These are phyloP conservation scores for Colletotrichum magnum DNA, from an alignment of 2,329 filamentous ascomycete genomes.

Conservation along the genomic window DNA sequence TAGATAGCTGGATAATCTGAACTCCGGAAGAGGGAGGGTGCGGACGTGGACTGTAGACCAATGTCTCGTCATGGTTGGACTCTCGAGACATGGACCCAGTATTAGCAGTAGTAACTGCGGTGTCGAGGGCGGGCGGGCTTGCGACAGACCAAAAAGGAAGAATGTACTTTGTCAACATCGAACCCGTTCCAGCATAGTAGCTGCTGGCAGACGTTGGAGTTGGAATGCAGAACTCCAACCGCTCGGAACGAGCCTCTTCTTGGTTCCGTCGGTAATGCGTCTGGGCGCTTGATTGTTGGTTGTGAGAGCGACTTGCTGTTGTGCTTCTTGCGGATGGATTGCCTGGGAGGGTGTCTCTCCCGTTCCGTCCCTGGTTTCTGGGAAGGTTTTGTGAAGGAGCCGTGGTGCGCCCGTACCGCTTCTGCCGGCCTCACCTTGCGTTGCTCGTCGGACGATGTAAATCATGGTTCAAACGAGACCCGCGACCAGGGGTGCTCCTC, in stretches of 20 bases:
- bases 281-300: slow-evolving; percentile 14
- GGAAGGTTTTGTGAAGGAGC: slow-evolving; percentile 26
- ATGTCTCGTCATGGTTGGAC: slow-evolving; percentile 33
- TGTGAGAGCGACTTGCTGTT: not conserved
- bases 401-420: slow-evolving; percentile 21
- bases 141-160: not conserved
- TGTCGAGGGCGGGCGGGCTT: not conserved
- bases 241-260: not conserved
- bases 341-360: slow-evolving; percentile 19
- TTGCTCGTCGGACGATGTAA: slow-evolving; percentile 34
- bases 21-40: not conserved
- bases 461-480: slow-evolving; percentile 29
- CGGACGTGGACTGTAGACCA: slow-evolving; percentile 17
- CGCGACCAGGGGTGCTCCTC: slow-evolving; percentile 23
- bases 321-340: slow-evolving; percentile 7
- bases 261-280: not conserved
- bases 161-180: slow-evolving; percentile 10
- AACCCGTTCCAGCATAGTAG: not conserved
- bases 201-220: slow-evolving; percentile 8
- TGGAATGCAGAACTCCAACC: slow-evolving; percentile 20
- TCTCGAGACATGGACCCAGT: slow-evolving; percentile 27
- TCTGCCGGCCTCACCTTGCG: slow-evolving; percentile 24
- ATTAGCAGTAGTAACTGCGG: not conserved
- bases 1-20: slow-evolving; percentile 5
- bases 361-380: slow-evolving; percentile 21